Evolutionary conservation across 352 stramenopile genomes (phyloP).

Genomic region (Aphanomyces astaci): DNA sequence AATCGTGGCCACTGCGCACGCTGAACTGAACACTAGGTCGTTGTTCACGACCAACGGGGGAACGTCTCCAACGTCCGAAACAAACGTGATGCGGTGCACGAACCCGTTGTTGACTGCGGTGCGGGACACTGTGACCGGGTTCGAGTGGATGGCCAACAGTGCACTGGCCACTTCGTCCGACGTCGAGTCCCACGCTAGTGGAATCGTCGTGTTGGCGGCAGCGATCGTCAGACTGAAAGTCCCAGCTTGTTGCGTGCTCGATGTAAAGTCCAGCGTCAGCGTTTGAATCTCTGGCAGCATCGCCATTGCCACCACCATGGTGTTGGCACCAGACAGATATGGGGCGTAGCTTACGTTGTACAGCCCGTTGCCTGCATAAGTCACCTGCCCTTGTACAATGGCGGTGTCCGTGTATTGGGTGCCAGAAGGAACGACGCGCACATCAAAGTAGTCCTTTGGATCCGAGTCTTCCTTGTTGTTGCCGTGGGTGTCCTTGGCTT

Average conservation of each 20-base stretch:
- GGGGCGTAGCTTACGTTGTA: constrained; percentile 85
- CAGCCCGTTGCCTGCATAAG: constrained; percentile 54
- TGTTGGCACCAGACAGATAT: constrained; percentile 75
- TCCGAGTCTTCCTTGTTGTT: constrained; percentile 57
- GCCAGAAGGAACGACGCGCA: constrained; percentile 43
- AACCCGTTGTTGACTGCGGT: constrained; percentile 59
- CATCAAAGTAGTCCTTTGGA: constrained; percentile 29
- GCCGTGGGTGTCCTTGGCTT: constrained; percentile 77
- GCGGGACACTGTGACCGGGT: constrained; percentile 40
- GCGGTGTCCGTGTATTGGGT: constrained; percentile 21
- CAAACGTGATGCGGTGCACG: constrained; percentile 62
- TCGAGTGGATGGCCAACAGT: constrained; percentile 50
- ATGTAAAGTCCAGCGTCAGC: constrained; percentile 73
- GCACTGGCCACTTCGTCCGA: constrained; percentile 53
- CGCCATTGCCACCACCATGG: constrained; percentile 73
- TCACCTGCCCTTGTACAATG: constrained; percentile 39
- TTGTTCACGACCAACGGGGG: constrained; percentile 25
- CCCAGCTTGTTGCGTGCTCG: constrained; percentile 55
- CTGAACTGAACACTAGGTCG: constrained; percentile 45
- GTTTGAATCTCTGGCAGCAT: constrained; percentile 71
- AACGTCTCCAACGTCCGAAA: constrained; percentile 13
- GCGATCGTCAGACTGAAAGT: constrained; percentile 75
- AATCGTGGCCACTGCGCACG: constrained; percentile 3
- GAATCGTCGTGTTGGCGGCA: constrained; percentile 42
- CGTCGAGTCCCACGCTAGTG: constrained; percentile 77